Conservation (phyloP, 2,329 filamentous ascomycete species). For the Cadophora sp. region DNA sequence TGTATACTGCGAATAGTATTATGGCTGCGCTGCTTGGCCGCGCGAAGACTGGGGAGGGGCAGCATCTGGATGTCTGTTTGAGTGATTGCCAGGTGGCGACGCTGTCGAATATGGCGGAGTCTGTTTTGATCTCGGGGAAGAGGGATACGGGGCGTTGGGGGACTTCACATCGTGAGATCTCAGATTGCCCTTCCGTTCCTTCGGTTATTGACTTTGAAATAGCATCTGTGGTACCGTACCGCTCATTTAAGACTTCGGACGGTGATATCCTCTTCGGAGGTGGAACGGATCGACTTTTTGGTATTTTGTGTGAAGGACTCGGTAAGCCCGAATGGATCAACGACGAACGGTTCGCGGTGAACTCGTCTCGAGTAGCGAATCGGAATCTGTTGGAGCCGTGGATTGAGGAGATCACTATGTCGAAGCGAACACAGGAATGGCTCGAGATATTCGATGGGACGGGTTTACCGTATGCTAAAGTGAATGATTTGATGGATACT, state of each 20-base stretch:
- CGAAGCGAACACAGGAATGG: conserved; percentile 86
- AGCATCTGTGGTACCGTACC: conserved; percentile 95
- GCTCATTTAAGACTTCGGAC: conserved; percentile 76
- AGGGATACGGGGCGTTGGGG: conserved; percentile 90
- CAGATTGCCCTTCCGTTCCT: neutral
- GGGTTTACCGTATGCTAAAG: conserved; percentile 90
- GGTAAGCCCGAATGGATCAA: conserved; percentile 63
- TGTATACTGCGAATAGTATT: conserved; percentile 93
- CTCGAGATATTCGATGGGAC: conserved; percentile 83
- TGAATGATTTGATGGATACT: conserved; percentile 88
- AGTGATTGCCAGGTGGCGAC: conserved; percentile 95
- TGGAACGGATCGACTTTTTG: conserved; percentile 71
- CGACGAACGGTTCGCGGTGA: conserved; percentile 64
- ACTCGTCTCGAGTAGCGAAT: conserved; percentile 69
- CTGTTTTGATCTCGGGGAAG: conserved; percentile 83
- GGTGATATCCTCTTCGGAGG: conserved; percentile 71
- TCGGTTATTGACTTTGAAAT: conserved; percentile 1
- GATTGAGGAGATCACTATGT: conserved; percentile 76
- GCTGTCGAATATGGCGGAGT: conserved; percentile 89
- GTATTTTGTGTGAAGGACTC: conserved; percentile 64
- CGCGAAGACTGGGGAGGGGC: conserved; percentile 75
- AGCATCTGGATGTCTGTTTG: conserved; percentile 87
- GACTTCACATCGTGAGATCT: conserved; percentile 79
- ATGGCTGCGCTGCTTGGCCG: conserved; percentile 86
- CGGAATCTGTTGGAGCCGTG: conserved; percentile 75